Conservation (phyloP, 352 stramenopile species). For the Globisporangium nodosum region DNA sequence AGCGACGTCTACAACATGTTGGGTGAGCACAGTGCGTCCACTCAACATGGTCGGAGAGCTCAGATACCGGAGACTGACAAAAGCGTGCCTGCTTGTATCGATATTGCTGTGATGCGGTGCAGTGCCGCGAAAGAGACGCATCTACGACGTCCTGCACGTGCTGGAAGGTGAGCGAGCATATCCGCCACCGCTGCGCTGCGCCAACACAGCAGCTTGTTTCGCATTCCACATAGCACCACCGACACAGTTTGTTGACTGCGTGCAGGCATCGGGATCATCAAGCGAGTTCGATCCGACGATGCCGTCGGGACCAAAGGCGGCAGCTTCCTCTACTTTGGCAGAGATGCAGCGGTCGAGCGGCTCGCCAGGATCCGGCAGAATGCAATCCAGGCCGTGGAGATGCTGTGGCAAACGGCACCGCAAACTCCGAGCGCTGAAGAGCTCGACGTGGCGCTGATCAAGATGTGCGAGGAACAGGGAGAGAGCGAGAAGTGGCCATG, state of each 20-base stretch:
- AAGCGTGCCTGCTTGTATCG: background rate
- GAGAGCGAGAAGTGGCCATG: slow-evolving; percentile 40
- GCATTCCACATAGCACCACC: background rate
- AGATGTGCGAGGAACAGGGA: slow-evolving; percentile 41
- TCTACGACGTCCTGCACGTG: slow-evolving; percentile 77
- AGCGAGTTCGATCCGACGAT: slow-evolving; percentile 35
- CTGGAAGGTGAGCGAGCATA: slow-evolving; percentile 43
- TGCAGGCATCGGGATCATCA: slow-evolving; percentile 58
- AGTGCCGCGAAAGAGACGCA: slow-evolving; percentile 64
- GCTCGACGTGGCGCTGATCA: slow-evolving; percentile 39
- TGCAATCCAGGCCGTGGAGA: slow-evolving; percentile 16
- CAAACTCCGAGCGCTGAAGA: slow-evolving; percentile 17
- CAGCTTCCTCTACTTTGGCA: slow-evolving; percentile 59
- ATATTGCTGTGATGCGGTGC: background rate
- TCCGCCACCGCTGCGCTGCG: background rate
- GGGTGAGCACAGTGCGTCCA: slow-evolving; percentile 17
- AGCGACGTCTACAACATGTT: slow-evolving; percentile 69
- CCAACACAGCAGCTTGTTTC: background rate
- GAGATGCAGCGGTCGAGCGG: slow-evolving; percentile 28
- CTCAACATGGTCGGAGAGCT: background rate
- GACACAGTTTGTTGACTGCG: background rate
- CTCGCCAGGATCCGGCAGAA: slow-evolving; percentile 28
- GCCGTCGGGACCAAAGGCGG: slow-evolving; percentile 25
- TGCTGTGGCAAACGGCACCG: slow-evolving; percentile 2
- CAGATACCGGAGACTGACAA: background rate